phyloP scores from a whole-genome alignment of 2,329 filamentous ascomycete species.

The Tolypocladium capitatum region DNA sequence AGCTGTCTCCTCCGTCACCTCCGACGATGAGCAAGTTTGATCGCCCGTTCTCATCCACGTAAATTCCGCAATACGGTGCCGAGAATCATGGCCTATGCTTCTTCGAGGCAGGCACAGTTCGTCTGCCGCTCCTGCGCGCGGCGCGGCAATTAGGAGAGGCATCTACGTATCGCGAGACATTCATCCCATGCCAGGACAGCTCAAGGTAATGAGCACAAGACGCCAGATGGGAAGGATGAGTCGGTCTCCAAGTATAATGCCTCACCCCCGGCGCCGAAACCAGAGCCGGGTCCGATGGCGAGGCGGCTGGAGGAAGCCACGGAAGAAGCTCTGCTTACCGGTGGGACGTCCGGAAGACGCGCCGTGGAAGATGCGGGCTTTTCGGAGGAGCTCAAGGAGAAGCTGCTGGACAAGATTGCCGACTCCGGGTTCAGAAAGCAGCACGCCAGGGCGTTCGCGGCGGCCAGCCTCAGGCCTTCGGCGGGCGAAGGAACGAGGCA shows the following conservation, averaged over 20 bases:
- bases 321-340: slow-evolving; percentile 45
- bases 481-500: slow-evolving; percentile 56
- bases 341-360: slow-evolving; percentile 44
- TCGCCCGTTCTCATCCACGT: background rate
- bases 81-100: background rate
- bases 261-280: background rate
- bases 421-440: slow-evolving; percentile 40
- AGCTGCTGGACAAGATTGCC: slow-evolving; percentile 42
- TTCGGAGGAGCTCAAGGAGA: slow-evolving; percentile 47
- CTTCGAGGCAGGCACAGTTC: background rate
- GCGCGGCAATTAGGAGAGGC: background rate
- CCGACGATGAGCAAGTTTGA: background rate
- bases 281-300: slow-evolving; percentile 33
- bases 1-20: background rate
- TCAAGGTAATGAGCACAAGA: background rate
- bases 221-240: background rate
- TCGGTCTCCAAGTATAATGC: background rate
- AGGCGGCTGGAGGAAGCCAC: slow-evolving; percentile 48
- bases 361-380: slow-evolving; percentile 51
- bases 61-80: background rate
- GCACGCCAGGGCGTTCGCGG: slow-evolving; percentile 32
- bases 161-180: background rate
- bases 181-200: background rate
- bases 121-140: background rate
- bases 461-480: slow-evolving; percentile 35